These are phyloP conservation scores for Penicillium carneum DNA, from an alignment of 2,329 filamentous ascomycete genomes.

Conservation along the genomic window DNA sequence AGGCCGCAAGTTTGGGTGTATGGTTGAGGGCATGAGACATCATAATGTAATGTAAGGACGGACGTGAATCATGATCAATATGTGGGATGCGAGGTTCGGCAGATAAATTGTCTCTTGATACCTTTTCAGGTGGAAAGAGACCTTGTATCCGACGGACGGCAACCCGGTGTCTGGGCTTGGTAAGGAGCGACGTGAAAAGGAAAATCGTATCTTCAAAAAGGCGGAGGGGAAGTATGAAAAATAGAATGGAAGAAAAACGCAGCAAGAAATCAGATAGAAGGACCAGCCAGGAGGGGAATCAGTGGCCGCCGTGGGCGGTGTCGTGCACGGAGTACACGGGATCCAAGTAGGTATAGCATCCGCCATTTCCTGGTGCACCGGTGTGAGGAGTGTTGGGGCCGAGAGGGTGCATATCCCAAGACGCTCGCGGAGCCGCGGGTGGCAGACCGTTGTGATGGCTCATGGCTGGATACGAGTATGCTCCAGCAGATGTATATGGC, in stretches of 20 bases:
- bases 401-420: slow-evolving; percentile 51
- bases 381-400: slow-evolving; percentile 40
- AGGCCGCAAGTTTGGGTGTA: slow-evolving; percentile 23
- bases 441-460: slow-evolving; percentile 43
- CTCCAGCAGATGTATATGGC: slow-evolving; percentile 42
- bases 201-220: slow-evolving; percentile 38
- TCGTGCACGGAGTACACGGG: slow-evolving; percentile 46
- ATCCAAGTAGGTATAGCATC: slow-evolving; percentile 46
- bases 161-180: slow-evolving; percentile 29
- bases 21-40: slow-evolving; percentile 42
- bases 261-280: slow-evolving; percentile 10
- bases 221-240: slow-evolving; percentile 34
- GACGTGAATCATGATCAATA: slow-evolving; percentile 43
- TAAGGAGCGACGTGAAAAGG: slow-evolving; percentile 40
- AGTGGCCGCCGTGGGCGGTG: slow-evolving; percentile 37
- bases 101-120: slow-evolving; percentile 19
- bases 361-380: slow-evolving; percentile 34
- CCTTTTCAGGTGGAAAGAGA: slow-evolving; percentile 33
- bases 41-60: slow-evolving; percentile 41
- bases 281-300: slow-evolving; percentile 16
- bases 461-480: slow-evolving; percentile 45
- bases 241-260: slow-evolving; percentile 31
- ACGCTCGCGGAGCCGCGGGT: slow-evolving; percentile 43
- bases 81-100: slow-evolving; percentile 6
- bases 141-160: slow-evolving; percentile 6